Conservation (phyloP, 2,329 filamentous ascomycete species). For the Didymella pinodella region DNA sequence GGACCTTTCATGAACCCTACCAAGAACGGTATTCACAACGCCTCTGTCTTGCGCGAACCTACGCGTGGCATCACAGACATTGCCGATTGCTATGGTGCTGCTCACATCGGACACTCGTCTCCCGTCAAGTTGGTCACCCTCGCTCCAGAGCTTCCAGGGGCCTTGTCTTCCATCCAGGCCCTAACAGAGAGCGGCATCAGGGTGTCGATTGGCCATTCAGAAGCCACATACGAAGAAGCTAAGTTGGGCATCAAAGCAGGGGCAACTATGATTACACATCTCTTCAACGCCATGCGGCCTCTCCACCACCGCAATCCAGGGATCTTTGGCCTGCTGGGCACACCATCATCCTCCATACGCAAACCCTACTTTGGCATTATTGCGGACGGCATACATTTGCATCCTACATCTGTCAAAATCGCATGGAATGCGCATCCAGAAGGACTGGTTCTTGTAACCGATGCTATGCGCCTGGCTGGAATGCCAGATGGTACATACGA, state of each 20-base stretch:
- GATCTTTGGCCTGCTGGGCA: slow-evolving; percentile 83
- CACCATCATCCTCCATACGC: slow-evolving; percentile 37
- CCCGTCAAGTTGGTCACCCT: slow-evolving; percentile 82
- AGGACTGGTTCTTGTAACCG: slow-evolving; percentile 88
- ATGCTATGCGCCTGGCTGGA: slow-evolving; percentile 88
- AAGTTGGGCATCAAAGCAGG: slow-evolving; percentile 74
- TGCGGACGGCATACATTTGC: slow-evolving; percentile 87
- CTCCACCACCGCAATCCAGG: slow-evolving; percentile 91
- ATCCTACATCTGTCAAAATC: slow-evolving; percentile 87
- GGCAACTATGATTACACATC: slow-evolving; percentile 87
- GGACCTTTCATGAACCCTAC: slow-evolving; percentile 84
- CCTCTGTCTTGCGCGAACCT: slow-evolving; percentile 71
- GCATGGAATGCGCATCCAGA: slow-evolving; percentile 85
- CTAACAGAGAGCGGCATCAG: slow-evolving; percentile 72
- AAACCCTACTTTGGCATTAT: slow-evolving; percentile 89
- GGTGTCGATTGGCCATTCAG: slow-evolving; percentile 84
- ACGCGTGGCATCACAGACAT: slow-evolving; percentile 70
- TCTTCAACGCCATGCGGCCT: slow-evolving; percentile 94
- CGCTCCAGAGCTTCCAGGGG: slow-evolving; percentile 77
- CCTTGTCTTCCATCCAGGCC: slow-evolving; percentile 73
- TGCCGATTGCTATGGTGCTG: slow-evolving; percentile 73
- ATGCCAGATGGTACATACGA: slow-evolving; percentile 83
- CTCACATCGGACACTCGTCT: slow-evolving; percentile 65
- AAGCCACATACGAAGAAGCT: slow-evolving; percentile 85
- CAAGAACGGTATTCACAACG: slow-evolving; percentile 87